Percentiles rank a stretch among this genome's conserved stretches.
Evolutionary conservation across 306 rosid species (phyloP).

Genomic region (Vigna hirtella): DNA sequence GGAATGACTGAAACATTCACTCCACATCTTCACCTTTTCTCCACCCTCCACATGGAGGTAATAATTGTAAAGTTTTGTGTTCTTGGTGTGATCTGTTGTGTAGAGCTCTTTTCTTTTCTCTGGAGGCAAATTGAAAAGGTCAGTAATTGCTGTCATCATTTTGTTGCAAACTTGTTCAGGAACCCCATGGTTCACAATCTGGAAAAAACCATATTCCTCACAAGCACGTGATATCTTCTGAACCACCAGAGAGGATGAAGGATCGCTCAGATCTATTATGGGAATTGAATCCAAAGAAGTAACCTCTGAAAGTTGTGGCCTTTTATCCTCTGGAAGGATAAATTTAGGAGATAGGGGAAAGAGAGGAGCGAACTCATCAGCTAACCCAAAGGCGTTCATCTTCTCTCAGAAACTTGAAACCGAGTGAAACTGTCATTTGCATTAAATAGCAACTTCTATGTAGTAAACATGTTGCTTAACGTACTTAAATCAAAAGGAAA

Average conservation of each 20-base stretch:
- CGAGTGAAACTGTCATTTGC: background rate
- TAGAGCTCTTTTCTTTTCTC: slow-evolving; percentile 43
- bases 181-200: slow-evolving; percentile 60
- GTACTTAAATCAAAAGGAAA: too few species aligned
- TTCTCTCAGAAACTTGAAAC: slow-evolving; percentile 8
- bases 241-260: slow-evolving; percentile 40
- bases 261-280: slow-evolving; percentile 50
- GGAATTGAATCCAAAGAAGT: slow-evolving; percentile 50
- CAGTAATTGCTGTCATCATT: slow-evolving; percentile 38
- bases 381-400: slow-evolving; percentile 48
- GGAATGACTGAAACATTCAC: slow-evolving; percentile 56
- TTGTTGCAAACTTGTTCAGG: slow-evolving; percentile 47
- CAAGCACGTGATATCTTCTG: slow-evolving; percentile 55
- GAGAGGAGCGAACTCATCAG: slow-evolving; percentile 35
- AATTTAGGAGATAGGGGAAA: slow-evolving; percentile 45
- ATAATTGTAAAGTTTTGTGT: slow-evolving; percentile 42
- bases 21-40: slow-evolving; percentile 59
- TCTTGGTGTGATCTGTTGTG: slow-evolving; percentile 48
- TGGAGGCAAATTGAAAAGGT: slow-evolving; percentile 54
- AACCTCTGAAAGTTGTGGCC: slow-evolving; percentile 58
- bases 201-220: slow-evolving; percentile 60
- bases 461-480: too few species aligned
- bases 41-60: slow-evolving; percentile 50
- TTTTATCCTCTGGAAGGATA: slow-evolving; percentile 50
- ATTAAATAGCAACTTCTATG: too few species aligned